Base-by-base conservation (phyloP, 2,329 filamentous ascomycete genomes). In the Aspergillus nomiae region DNA sequence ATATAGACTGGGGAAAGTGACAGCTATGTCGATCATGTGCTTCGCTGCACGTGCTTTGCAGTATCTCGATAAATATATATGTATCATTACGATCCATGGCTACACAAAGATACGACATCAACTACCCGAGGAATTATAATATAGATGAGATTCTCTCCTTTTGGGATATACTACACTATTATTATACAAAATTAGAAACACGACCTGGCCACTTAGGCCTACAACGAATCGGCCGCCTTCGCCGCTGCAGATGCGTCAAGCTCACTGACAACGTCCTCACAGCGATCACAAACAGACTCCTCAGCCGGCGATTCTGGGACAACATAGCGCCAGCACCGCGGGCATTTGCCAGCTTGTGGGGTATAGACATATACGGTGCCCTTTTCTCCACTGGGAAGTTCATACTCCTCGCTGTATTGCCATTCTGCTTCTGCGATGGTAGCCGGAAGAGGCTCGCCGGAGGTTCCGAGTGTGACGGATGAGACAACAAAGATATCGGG, bases 321-420 rank as follows among this genome's bases (percentile, higher is more conserved):
- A 28, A 90, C 84, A 76, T 92, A 96, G 65, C 90, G 87, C 95
- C 95, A 99, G 79, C 95, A 99, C 57, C 95, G 84, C 0, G 87
- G 84, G 75, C 95, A 99, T 77, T 98, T 99, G 54, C 83, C 79
- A 14, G 80, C 77, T 16, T 76, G 75, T 0, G 88, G 84, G 11
- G 84, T 75, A 66, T 82, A 81, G 24, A 82, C 76, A 71, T 78
- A 73, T 5, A 76, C 77, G 3, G 61, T 73, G 3, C 77, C 79
- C 58, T 70, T 71, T 7, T 66, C 63, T 19, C 74, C 77, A 60
- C 69, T 70, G 0, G 70, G 69, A 0, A 80, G 66, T 48, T 80
- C 74, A 54, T 83, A 79, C n/a, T 77, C 73, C 14, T 76, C 74
- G 50, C 74, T 71, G 62, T 82, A 82, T 16, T 74, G 75, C 82